Conservation (phyloP, 1,284 basidiomycete species). For the Rhodotorula sp. region DNA sequence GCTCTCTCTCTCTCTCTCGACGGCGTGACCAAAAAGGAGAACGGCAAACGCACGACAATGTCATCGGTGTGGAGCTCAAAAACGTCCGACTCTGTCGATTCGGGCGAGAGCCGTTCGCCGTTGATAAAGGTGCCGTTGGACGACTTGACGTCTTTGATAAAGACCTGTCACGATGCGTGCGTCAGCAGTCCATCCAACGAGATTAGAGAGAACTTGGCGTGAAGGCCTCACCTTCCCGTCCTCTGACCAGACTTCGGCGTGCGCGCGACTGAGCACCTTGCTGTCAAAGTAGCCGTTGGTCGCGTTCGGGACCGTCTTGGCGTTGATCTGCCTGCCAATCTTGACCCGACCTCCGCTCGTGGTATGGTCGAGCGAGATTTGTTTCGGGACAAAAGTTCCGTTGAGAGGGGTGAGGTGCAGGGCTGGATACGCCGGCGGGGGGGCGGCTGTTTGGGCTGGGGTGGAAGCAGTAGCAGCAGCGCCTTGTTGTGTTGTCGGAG, state of each 20-base stretch:
- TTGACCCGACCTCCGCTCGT: conserved; percentile 65
- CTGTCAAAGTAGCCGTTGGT: conserved; percentile 97
- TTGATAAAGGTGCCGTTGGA: conserved; percentile 99
- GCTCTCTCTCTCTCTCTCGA: not conserved
- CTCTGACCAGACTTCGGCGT: conserved; percentile 98
- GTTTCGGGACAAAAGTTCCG: conserved; percentile 93
- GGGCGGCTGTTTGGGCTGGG: not conserved
- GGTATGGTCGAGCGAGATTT: conserved; percentile 74
- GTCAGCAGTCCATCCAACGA: not conserved
- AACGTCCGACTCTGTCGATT: conserved; percentile 88
- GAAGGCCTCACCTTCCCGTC: conserved; percentile 66
- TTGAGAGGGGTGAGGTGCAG: conserved; percentile 94
- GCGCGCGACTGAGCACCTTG: conserved; percentile 91
- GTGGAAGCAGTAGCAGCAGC: not conserved
- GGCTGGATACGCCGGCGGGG: conserved; percentile 46
- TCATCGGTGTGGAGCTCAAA: conserved; percentile 94
- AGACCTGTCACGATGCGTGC: conserved; percentile 62
- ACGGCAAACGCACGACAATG: conserved; percentile 64
- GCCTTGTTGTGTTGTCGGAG: not conserved
- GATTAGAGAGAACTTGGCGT: too few species aligned
- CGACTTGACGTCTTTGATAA: conserved; percentile 97
- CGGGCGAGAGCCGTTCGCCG: conserved; percentile 82
- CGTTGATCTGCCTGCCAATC: conserved; percentile 97
- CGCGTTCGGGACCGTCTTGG: conserved; percentile 91
- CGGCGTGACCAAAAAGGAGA: conserved; percentile 30